Percentiles rank a stretch among this genome's conserved stretches.
These are phyloP conservation scores for Gamarada debralockiae DNA, from an alignment of 495 filamentous ascomycete species.

Conservation along the genomic window DNA sequence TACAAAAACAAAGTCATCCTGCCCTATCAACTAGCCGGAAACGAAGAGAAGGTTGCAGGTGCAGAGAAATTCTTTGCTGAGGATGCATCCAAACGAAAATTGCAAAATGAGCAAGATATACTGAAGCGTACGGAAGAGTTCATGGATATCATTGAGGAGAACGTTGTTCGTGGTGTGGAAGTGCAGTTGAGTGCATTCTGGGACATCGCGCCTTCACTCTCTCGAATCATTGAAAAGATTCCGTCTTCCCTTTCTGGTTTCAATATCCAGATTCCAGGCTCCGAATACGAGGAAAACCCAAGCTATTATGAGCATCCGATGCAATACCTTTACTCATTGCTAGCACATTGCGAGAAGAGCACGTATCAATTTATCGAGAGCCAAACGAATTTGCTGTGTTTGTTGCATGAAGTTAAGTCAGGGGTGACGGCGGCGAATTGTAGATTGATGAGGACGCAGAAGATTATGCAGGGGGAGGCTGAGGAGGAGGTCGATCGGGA, in stretches of 20 bases:
- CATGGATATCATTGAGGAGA: conserved; percentile 74
- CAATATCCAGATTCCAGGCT: conserved; percentile 62
- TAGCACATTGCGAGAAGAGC: conserved; percentile 82
- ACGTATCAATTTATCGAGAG: conserved; percentile 96
- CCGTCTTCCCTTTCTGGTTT: conserved; percentile 41
- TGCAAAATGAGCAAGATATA: conserved; percentile 60
- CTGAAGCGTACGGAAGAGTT: conserved; percentile 74
- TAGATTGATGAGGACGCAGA: conserved; percentile 53
- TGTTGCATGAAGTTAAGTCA: conserved; percentile 89
- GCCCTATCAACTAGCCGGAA: conserved; percentile 69
- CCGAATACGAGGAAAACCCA: conserved; percentile 84
- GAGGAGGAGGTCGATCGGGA: conserved; percentile 45
- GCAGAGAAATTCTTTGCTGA: conserved; percentile 77
- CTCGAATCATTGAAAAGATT: conserved; percentile 72
- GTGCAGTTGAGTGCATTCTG: conserved; percentile 90
- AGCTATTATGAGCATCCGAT: conserved; percentile 72
- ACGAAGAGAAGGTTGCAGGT: conserved; percentile 68
- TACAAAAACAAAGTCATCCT: conserved; percentile 78
- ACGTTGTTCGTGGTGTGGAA: conserved; percentile 84
- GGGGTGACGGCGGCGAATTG: conserved; percentile 62
- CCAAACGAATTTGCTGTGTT: conserved; percentile 88
- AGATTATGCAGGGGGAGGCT: conserved; percentile 51
- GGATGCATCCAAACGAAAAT: conserved; percentile 66
- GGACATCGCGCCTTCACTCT: conserved; percentile 88
- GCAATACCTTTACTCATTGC: conserved; percentile 81